Conservation (phyloP, 1,284 basidiomycete species). For the Sporisorium iseilematis-ciliati region DNA sequence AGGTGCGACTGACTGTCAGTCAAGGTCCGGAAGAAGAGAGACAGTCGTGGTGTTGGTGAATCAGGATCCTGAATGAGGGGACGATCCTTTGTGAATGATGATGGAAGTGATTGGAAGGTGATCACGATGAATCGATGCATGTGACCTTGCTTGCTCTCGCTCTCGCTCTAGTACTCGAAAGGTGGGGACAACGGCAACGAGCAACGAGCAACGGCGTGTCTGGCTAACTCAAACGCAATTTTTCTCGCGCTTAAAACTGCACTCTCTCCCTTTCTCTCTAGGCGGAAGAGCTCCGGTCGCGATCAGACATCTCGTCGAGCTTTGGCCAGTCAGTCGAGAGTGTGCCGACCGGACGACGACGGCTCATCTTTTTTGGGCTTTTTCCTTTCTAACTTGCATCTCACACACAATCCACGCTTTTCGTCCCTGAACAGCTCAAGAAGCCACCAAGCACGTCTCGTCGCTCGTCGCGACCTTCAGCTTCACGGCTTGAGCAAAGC, state of each 20-base stretch:
- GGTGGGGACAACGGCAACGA: conserved; percentile 12
- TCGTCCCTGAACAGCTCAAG: neutral
- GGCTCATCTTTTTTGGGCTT: neutral
- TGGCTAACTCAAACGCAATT: conserved; percentile 6
- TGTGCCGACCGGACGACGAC: conserved; percentile 29
- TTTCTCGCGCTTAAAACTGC: conserved; percentile 15
- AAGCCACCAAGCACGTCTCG: neutral
- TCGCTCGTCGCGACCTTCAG: neutral
- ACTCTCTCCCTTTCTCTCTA: neutral
- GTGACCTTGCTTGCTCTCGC: conserved; percentile 13
- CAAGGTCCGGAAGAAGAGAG: neutral
- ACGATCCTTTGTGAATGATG: conserved; percentile 1
- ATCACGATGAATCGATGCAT: conserved; percentile 3
- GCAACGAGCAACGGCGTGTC: conserved; percentile 5
- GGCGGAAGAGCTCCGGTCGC: conserved; percentile 22
- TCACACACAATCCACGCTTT: neutral
- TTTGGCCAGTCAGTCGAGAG: conserved; percentile 5
- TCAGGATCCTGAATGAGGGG: neutral
- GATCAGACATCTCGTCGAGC: conserved; percentile 43
- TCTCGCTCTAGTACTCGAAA: neutral
- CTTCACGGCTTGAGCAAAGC: neutral
- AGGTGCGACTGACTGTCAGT: neutral
- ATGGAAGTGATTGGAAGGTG: conserved; percentile 6
- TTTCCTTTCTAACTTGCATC: neutral
- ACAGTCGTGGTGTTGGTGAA: neutral